phyloP scores from a whole-genome alignment of 129 eudicot species.

The Pulicaria dysenterica region DNA sequence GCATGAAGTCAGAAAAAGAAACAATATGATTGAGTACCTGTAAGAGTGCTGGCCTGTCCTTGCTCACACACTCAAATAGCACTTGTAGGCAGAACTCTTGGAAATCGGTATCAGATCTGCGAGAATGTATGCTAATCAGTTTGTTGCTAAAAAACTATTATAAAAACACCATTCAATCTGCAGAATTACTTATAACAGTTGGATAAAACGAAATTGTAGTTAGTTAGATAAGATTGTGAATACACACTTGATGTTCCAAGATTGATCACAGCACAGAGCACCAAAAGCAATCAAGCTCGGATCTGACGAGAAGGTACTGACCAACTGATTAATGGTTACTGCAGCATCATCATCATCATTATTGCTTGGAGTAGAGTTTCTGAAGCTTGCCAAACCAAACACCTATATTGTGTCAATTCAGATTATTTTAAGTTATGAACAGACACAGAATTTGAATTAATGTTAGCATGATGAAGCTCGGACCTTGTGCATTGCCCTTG shows the following conservation, averaged over 20 bases:
- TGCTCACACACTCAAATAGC: constrained; percentile 93
- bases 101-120: constrained; percentile 80
- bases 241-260: constrained; percentile 75
- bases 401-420: constrained; percentile 46
- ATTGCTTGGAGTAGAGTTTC: constrained; percentile 41
- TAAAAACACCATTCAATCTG: constrained; percentile 6
- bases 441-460: background rate
- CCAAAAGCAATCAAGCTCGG: constrained; percentile 97
- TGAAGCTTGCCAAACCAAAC: constrained; percentile 71
- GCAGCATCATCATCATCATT: constrained; percentile 49
- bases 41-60: constrained; percentile 91
- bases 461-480: constrained; percentile 7
- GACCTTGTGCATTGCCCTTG: constrained; percentile 99
- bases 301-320: constrained; percentile 94
- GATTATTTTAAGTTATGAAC: background rate
- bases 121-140: constrained; percentile 21
- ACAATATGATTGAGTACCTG: constrained; percentile 51
- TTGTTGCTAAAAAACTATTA: background rate
- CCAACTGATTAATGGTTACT: constrained; percentile 74
- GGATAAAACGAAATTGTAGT: background rate
- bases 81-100: constrained; percentile 97
- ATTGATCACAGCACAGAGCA: constrained; percentile 79
- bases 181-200: background rate
- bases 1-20: background rate
- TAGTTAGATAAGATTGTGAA: background rate